Evolutionary conservation across 2,329 filamentous ascomycete genomes (phyloP).

Genomic region (Rosellinia necatrix): DNA sequence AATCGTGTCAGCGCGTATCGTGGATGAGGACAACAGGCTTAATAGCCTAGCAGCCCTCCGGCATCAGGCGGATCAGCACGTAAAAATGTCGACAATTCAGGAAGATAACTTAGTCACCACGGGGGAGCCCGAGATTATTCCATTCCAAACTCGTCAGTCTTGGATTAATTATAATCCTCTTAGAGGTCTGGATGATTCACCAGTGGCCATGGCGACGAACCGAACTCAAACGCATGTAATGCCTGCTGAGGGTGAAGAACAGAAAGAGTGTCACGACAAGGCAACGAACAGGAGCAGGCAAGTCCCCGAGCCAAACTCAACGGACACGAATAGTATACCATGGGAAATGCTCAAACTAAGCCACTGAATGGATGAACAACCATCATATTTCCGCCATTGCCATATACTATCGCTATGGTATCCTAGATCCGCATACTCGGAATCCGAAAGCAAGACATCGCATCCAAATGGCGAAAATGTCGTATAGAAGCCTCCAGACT

Average conservation of each 20-base stretch:
- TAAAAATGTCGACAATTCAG: background rate
- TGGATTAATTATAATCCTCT: conserved; percentile 21
- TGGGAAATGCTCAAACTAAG: too few relatives aligned
- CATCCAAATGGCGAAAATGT: too few relatives aligned
- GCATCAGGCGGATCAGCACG: background rate
- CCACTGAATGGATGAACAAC: background rate
- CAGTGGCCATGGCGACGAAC: background rate
- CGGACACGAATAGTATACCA: background rate
- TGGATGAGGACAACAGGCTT: background rate
- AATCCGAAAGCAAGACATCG: too few relatives aligned
- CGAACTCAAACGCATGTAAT: background rate
- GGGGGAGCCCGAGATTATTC: background rate
- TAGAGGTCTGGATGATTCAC: background rate
- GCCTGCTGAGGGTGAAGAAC: background rate
- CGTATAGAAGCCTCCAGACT: too few relatives aligned
- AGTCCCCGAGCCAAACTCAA: background rate
- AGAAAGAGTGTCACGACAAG: background rate
- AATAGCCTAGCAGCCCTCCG: background rate
- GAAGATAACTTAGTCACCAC: background rate
- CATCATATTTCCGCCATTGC: background rate
- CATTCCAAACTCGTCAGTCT: background rate
- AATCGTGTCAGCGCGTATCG: background rate
- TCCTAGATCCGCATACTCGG: too few relatives aligned
- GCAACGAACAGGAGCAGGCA: background rate
- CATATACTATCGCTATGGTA: background rate